Evolutionary conservation across 441 rosid species (phyloP), one percentile per base, ranked within the genome.

Genomic region (Euphorbia schlechtendalii): DNA sequence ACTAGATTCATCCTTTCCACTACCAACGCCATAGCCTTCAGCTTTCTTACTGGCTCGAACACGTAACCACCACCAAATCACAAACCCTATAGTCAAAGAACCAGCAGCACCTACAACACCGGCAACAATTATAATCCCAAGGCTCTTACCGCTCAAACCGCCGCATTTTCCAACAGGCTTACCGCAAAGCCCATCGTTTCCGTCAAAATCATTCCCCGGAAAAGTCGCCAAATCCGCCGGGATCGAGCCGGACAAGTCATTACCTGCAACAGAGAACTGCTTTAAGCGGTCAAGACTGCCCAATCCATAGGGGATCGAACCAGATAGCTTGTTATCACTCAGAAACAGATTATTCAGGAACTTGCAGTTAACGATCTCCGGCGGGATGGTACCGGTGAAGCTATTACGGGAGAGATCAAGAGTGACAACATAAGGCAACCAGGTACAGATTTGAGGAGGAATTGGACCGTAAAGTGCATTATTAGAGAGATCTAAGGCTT

Each of bases 21-120:
- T 65, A 18, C 82, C 86, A 34, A 68, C 74, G 74, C 63, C 65
- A 22, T 72, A 65, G 13, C 30, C 72, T 66, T 68, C 53, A 78
- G 46, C 73, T 69, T 69, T 51, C 55, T 54, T 71, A 73, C 69
- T 72, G 68, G 55, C 18, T 62, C 72, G 68, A 22, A 55, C 40
- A 77, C 77, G 63, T 67, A 72, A 80, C 87, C 83, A 92, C 95
- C 95, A 92, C 96, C 98, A 92, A 41, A 87, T 32, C 76, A 85
- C 95, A 74, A 84, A 76, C 32, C 77, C 96, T 22, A 92, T 71
- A 62, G 87, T 66, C 79, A 89, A 53, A 11, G 96, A 89, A 0
- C 74, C 91, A 8, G 87, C 87, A 15, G 95, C 92, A 28, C 96
- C 91, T 58, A 86, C 77, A 18, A 92, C 75, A 45, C 98, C 96